These are phyloP conservation scores for Aquilaria sinensis DNA, from an alignment of 345 rosid genomes.

Conservation along the genomic window DNA sequence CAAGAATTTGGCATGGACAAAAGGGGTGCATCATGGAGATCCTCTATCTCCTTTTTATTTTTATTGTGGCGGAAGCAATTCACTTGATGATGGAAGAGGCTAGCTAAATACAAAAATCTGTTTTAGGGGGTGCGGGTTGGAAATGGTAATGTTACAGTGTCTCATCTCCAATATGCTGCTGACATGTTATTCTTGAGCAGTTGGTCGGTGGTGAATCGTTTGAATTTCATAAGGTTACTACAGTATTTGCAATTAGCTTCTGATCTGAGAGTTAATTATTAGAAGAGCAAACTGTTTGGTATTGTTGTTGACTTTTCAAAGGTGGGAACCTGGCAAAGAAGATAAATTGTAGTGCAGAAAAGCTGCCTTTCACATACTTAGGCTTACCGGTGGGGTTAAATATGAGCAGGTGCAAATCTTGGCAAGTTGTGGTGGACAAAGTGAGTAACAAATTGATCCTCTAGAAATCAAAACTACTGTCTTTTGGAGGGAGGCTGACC, in stretches of 20 bases:
- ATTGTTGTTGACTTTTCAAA: not conserved
- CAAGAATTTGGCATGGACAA: not conserved
- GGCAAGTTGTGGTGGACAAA: not conserved
- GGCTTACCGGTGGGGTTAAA: not conserved
- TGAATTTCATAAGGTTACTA: not conserved
- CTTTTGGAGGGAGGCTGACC: not conserved
- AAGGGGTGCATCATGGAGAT: not conserved
- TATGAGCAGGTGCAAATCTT: not conserved
- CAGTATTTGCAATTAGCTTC: not conserved
- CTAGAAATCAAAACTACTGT: not conserved
- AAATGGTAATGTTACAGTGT: not conserved
- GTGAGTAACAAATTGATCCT: not conserved
- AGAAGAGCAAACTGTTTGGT: not conserved
- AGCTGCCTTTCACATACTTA: not conserved
- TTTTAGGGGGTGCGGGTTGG: not conserved
- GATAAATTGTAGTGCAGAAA: not conserved
- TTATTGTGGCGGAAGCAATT: not conserved
- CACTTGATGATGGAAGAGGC: not conserved
- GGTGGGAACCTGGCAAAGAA: not conserved
- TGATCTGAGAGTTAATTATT: not conserved
- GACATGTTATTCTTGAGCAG: not conserved
- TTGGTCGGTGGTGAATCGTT: not conserved
- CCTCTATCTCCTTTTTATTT: not conserved
- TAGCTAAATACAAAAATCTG: too few relatives aligned
- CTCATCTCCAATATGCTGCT: not conserved